Evolutionary conservation across 768 basidiomycete species (phyloP).

Genomic region (Austroboletus eburneus): DNA sequence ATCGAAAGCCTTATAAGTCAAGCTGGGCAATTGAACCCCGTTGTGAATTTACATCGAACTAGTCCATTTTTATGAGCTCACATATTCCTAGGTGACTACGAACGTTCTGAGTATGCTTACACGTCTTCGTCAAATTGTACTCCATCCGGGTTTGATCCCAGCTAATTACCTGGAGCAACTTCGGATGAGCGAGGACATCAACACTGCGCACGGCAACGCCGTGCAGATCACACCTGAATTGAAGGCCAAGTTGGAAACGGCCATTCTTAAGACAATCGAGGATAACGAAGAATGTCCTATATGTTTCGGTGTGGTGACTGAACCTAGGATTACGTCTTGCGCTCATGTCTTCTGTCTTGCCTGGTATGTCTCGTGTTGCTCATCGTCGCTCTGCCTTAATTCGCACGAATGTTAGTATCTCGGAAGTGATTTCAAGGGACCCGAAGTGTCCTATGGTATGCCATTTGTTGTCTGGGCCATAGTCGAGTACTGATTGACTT

Average conservation of each 20-base stretch:
- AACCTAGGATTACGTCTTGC: slow-evolving; percentile 73
- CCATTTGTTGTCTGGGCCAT: neutral
- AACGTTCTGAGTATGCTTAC: slow-evolving; percentile 82
- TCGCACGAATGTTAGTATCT: slow-evolving; percentile 50
- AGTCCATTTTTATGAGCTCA: slow-evolving; percentile 1
- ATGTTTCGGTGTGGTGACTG: slow-evolving; percentile 56
- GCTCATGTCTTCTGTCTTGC: slow-evolving; percentile 66
- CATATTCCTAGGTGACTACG: slow-evolving; percentile 48
- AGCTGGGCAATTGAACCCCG: slow-evolving; percentile 35
- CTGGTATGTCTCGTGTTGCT: slow-evolving; percentile 43
- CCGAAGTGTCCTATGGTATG: slow-evolving; percentile 79
- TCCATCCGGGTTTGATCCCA: slow-evolving; percentile 77
- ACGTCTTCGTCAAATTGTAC: slow-evolving; percentile 75
- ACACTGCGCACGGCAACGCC: slow-evolving; percentile 15
- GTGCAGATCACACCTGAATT: slow-evolving; percentile 50
- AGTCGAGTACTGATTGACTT: slow-evolving; percentile 2
- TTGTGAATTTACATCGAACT: slow-evolving; percentile 30
- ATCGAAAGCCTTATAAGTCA: slow-evolving; percentile 50
- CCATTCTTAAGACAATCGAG: slow-evolving; percentile 65
- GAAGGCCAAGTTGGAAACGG: slow-evolving; percentile 49
- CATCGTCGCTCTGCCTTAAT: neutral
- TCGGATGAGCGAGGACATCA: slow-evolving; percentile 27
- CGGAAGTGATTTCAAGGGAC: slow-evolving; percentile 64
- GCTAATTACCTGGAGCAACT: slow-evolving; percentile 66
- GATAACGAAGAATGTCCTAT: slow-evolving; percentile 83